phyloP scores from a whole-genome alignment of 805 yeast species.

The Ogataea neopini region DNA sequence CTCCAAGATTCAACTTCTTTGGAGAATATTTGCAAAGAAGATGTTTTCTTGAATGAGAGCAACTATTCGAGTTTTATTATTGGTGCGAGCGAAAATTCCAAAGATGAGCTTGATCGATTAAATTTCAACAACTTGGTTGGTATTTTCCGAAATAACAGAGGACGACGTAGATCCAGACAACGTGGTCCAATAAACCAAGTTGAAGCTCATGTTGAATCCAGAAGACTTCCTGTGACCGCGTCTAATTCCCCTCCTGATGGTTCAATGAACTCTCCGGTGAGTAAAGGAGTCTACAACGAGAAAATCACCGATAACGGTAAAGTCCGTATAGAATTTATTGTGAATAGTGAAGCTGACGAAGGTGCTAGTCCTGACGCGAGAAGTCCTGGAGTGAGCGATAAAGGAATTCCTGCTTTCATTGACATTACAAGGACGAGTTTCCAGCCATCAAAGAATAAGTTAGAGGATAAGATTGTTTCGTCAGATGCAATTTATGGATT shows the following conservation, averaged over 20 bases:
- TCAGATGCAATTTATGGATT: constrained; percentile 83
- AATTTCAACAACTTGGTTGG: constrained; percentile 27
- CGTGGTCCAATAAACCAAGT: background rate
- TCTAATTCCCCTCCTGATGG: constrained; percentile 2
- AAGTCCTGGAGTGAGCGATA: constrained; percentile 4
- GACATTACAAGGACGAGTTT: constrained; percentile 44
- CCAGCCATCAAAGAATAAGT: constrained; percentile 41
- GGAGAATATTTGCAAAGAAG: constrained; percentile 36
- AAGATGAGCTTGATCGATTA: constrained; percentile 28
- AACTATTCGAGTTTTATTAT: constrained; percentile 37
- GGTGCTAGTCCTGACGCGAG: constrained; percentile 5
- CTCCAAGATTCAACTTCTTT: constrained; percentile 75
- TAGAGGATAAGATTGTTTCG: constrained; percentile 59
- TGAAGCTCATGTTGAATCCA: background rate
- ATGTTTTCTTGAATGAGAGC: constrained; percentile 37
- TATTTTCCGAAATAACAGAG: constrained; percentile 26
- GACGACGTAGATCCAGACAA: constrained; percentile 10
- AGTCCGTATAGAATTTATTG: constrained; percentile 46
- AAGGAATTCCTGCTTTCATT: constrained; percentile 41
- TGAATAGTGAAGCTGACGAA: constrained; percentile 32
- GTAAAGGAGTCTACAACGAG: constrained; percentile 42
- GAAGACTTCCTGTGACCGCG: background rate
- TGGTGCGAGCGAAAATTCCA: constrained; percentile 29
- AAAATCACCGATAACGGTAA: constrained; percentile 47
- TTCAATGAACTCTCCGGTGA: background rate